These are phyloP conservation scores for Eucalyptus cladocalyx DNA, from an alignment of 345 rosid species.

Conservation along the genomic window DNA sequence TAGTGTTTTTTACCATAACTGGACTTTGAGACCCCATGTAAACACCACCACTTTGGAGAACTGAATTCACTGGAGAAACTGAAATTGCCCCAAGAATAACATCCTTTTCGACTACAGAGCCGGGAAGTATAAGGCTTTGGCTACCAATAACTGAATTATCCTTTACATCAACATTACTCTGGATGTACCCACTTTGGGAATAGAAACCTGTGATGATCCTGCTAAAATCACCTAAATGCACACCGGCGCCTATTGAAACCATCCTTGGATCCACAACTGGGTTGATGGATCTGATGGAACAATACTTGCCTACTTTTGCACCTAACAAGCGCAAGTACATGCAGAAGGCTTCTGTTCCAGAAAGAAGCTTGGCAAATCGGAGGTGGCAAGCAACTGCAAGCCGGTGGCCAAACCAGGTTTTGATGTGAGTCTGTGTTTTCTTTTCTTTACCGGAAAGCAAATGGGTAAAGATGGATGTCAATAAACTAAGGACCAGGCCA, in stretches of 20 bases:
- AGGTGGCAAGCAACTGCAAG: conserved; percentile 47
- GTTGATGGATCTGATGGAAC: conserved; percentile 59
- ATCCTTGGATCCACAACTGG: conserved; percentile 34
- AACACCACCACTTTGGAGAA: conserved; percentile 42
- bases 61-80: conserved; percentile 38
- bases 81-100: conserved; percentile 65
- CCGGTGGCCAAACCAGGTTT: conserved; percentile 34
- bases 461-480: conserved; percentile 22
- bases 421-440: conserved; percentile 9
- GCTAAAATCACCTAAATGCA: conserved; percentile 54
- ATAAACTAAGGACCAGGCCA: conserved; percentile 38
- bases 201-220: conserved; percentile 8
- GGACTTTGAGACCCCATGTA: conserved; percentile 51
- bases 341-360: conserved; percentile 58
- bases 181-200: conserved; percentile 18
- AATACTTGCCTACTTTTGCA: conserved; percentile 35
- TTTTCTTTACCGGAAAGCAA: conserved; percentile 15
- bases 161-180: conserved; percentile 25
- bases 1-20: conserved; percentile 49
- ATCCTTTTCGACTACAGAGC: conserved; percentile 28
- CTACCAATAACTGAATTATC: conserved; percentile 52
- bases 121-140: conserved; percentile 51
- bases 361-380: conserved; percentile 49
- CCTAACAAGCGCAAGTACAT: conserved; percentile 44
- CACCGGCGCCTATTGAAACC: conserved; percentile 34